Evolutionary conservation across 805 yeast species (phyloP).

Genomic region (Yarrowia sp.): DNA sequence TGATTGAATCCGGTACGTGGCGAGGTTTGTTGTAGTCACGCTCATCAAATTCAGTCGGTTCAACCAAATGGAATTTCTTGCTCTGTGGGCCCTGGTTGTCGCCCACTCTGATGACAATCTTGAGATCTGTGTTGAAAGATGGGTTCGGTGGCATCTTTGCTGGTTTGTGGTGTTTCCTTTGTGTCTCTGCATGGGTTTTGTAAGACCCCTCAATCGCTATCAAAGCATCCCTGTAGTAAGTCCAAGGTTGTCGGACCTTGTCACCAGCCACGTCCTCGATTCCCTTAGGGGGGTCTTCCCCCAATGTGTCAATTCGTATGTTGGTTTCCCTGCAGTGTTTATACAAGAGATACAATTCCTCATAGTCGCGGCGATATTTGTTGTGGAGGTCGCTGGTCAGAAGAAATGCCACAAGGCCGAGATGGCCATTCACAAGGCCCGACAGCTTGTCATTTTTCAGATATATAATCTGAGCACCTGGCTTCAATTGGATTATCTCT

Average conservation of each 20-base stretch:
- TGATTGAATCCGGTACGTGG: too few species aligned
- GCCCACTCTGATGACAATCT: background rate
- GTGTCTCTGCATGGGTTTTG: background rate
- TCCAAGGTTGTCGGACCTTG: background rate
- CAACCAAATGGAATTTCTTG: background rate
- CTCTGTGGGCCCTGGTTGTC: background rate
- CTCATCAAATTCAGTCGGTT: background rate
- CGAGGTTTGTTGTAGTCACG: background rate
- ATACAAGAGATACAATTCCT: background rate
- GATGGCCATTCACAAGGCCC: slow-evolving; percentile 19
- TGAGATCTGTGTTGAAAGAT: background rate
- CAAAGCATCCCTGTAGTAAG: background rate
- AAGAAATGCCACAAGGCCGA: slow-evolving; percentile 20
- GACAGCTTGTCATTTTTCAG: background rate
- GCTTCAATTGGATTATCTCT: slow-evolving; percentile 1
- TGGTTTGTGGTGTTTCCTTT: background rate
- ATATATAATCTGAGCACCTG: slow-evolving; percentile 19
- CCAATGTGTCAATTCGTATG: background rate
- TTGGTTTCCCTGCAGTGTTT: background rate
- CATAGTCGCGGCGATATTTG: too few species aligned
- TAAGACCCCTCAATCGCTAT: background rate
- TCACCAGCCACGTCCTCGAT: background rate
- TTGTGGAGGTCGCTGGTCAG: background rate
- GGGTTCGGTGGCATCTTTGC: background rate
- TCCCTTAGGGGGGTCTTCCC: background rate